Conservation (phyloP, 805 yeast species). For the Yarrowia sp. region DNA sequence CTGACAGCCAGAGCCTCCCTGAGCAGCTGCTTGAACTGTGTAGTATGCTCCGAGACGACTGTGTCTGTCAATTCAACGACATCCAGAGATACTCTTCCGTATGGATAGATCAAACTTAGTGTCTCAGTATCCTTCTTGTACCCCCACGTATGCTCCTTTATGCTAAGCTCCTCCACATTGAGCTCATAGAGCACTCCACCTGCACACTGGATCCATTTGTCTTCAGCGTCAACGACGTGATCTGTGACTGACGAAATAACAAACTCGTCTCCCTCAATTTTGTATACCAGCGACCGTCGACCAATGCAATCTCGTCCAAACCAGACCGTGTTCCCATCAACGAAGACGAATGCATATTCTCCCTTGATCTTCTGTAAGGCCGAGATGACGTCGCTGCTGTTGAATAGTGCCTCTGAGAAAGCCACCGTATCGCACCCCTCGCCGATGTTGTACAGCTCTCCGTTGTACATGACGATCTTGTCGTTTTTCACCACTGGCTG, state of each 20-base stretch:
- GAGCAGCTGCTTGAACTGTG: neutral
- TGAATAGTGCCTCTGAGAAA: slow-evolving; percentile 44
- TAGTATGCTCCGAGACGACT: neutral
- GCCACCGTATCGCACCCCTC: slow-evolving; percentile 62
- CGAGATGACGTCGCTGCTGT: slow-evolving; percentile 41
- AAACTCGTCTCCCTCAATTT: slow-evolving; percentile 39
- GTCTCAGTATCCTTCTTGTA: slow-evolving; percentile 26
- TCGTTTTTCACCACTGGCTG: slow-evolving; percentile 58
- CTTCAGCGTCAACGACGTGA: neutral
- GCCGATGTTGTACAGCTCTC: slow-evolving; percentile 68
- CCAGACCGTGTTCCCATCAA: slow-evolving; percentile 47
- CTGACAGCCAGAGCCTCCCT: neutral
- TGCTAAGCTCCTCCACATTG: slow-evolving; percentile 50
- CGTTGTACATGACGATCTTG: slow-evolving; percentile 73
- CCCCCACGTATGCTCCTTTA: slow-evolving; percentile 51
- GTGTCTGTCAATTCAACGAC: neutral
- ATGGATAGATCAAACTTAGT: neutral
- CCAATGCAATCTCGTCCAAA: slow-evolving; percentile 88
- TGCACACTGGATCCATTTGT: neutral
- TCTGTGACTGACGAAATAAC: slow-evolving; percentile 48
- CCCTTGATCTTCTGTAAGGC: slow-evolving; percentile 58
- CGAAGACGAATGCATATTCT: slow-evolving; percentile 69
- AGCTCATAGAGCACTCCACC: slow-evolving; percentile 9
- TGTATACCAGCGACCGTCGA: slow-evolving; percentile 66
- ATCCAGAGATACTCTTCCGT: neutral